Evolutionary conservation across 345 rosid genomes (phyloP).

Genomic region (Eutrema japonicum): DNA sequence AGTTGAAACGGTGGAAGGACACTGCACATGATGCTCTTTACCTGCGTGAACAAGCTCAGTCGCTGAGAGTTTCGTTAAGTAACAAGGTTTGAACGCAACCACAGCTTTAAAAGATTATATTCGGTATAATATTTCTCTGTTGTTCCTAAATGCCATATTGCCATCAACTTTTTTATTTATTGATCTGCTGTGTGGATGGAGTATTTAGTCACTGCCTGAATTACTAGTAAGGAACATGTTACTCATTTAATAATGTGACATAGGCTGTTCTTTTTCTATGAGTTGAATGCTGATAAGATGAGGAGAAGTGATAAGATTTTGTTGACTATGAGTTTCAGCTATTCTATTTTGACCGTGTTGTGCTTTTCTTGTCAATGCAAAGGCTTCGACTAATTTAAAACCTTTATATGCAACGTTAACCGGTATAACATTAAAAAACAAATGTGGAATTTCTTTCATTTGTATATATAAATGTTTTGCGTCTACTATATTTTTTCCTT

Average conservation of each 20-base stretch:
- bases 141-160: conserved; percentile 16
- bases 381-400: conserved; percentile 19
- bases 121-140: conserved; percentile 25
- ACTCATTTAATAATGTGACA: background rate
- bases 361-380: conserved; percentile 6
- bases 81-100: conserved; percentile 61
- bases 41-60: conserved; percentile 67
- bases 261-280: conserved; percentile 16
- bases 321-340: conserved; percentile 14
- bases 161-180: conserved; percentile 1
- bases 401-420: conserved; percentile 8
- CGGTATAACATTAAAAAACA: background rate
- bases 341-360: background rate
- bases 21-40: conserved; percentile 77
- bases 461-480: conserved; percentile 3
- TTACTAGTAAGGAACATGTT: conserved; percentile 14
- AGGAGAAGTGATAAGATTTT: conserved; percentile 8
- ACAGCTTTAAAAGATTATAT: conserved; percentile 25
- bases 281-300: conserved; percentile 20
- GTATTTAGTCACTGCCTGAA: conserved; percentile 13
- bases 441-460: conserved; percentile 21
- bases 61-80: conserved; percentile 60
- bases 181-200: conserved; percentile 10
- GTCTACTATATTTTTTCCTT: conserved; percentile 1
- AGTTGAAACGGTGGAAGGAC: conserved; percentile 88